These are phyloP conservation scores for Dictyophora rubrovolvata DNA, from an alignment of 768 basidiomycete genomes.

Conservation along the genomic window DNA sequence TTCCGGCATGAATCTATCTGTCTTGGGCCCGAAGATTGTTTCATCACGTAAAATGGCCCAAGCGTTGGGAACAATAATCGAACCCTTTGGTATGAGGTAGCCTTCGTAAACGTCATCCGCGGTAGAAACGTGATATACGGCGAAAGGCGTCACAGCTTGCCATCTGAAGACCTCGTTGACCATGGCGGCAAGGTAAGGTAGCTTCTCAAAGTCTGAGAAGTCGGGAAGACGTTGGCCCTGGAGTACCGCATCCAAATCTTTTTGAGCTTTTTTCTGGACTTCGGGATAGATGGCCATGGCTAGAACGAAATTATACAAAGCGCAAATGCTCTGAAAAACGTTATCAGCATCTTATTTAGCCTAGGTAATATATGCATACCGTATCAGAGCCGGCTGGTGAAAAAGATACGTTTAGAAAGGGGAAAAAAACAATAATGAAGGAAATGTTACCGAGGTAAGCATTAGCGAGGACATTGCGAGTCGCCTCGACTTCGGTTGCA, in stretches of 20 bases:
- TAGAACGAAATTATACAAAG: slow-evolving; percentile 2
- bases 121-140: background rate
- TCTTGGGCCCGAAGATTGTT: slow-evolving; percentile 7
- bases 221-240: slow-evolving; percentile 5
- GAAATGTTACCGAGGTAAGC: background rate
- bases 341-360: too few species aligned
- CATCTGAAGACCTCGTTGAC: background rate
- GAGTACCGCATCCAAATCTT: slow-evolving; percentile 8
- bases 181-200: background rate
- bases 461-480: too few species aligned
- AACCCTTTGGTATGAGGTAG: slow-evolving; percentile 12
- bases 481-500: background rate
- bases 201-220: background rate
- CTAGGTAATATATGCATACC: background rate
- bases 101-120: slow-evolving; percentile 13
- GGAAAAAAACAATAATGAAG: background rate
- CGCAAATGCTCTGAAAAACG: background rate
- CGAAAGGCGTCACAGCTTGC: background rate
- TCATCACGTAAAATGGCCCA: slow-evolving; percentile 11
- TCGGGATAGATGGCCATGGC: slow-evolving; percentile 11
- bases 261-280: slow-evolving; percentile 7
- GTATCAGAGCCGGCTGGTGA: background rate
- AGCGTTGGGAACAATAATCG: slow-evolving; percentile 12
- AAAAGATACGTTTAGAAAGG: too few species aligned
- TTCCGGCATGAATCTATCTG: slow-evolving; percentile 17